A percentile compares a stretch with the other conserved stretches of the same genome.
phyloP scores from a whole-genome alignment of 305 asterid genomes.

The Fraxinus floribunda region DNA sequence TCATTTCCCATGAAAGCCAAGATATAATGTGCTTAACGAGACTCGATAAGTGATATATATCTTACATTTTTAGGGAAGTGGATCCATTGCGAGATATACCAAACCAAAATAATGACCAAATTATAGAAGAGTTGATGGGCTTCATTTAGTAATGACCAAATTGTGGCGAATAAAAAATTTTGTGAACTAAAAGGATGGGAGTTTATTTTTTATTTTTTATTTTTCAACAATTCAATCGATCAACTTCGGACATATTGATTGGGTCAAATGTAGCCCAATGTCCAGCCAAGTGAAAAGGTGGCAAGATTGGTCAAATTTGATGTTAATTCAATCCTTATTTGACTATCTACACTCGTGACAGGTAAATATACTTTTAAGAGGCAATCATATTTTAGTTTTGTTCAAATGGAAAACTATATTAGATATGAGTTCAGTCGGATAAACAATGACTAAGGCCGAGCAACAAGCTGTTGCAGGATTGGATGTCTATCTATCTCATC shows the following conservation, averaged over 20 bases:
- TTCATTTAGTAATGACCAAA: neutral
- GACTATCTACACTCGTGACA: neutral
- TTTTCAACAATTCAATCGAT: neutral
- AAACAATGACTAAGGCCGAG: neutral
- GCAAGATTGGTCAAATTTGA: neutral
- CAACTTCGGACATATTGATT: neutral
- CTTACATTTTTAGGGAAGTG: too few relatives aligned
- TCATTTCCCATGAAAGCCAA: neutral
- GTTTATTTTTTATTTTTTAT: too few relatives aligned
- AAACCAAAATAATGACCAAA: neutral
- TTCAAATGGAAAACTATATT: neutral
- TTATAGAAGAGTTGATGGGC: neutral
- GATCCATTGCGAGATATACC: neutral
- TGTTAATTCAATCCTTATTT: too few relatives aligned
- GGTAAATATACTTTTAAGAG: neutral
- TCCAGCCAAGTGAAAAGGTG: neutral
- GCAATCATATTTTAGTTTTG: too few relatives aligned
- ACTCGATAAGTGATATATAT: neutral
- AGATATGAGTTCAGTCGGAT: neutral
- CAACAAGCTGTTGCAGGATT: neutral
- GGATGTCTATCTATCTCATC: constrained; percentile 7
- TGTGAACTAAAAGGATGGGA: neutral
- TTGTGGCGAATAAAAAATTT: neutral
- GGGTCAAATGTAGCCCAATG: neutral
- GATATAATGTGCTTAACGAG: neutral